Percentiles rank a stretch among this genome's conserved stretches.
Evolutionary conservation across 2,329 filamentous ascomycete genomes (phyloP).

Genomic region (Hirsutella rhossiliensis): DNA sequence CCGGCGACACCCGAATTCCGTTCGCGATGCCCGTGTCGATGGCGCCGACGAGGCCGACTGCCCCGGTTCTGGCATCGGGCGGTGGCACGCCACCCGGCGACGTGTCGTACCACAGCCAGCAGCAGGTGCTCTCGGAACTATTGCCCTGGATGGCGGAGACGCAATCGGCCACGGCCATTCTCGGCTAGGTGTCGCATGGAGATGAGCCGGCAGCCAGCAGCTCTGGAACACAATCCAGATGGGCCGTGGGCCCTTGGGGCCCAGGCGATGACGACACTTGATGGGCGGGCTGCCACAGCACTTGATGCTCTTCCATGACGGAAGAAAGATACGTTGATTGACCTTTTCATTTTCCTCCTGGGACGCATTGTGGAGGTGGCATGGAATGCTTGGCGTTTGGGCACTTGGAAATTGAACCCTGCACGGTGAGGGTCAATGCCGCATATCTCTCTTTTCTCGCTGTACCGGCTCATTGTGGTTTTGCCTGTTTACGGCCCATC

Average conservation of each 20-base stretch:
- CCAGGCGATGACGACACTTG: background rate
- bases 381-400: background rate
- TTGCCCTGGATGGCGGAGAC: conserved; percentile 36
- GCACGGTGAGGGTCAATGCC: background rate
- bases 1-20: conserved; percentile 11
- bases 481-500: background rate
- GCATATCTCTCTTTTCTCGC: background rate
- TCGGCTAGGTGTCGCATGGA: conserved; percentile 16
- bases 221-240: background rate
- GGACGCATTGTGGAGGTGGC: background rate
- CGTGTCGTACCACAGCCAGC: conserved; percentile 24
- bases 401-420: background rate
- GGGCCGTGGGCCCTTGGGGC: background rate
- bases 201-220: background rate
- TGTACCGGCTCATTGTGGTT: background rate
- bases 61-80: conserved; percentile 32
- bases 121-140: conserved; percentile 21
- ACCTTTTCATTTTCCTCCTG: background rate
- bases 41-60: conserved; percentile 28
- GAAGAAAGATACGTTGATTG: background rate
- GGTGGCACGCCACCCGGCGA: conserved; percentile 34
- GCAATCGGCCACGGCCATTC: conserved; percentile 37
- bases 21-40: conserved; percentile 20
- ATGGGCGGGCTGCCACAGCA: background rate
- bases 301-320: background rate